Evolutionary conservation across 2,329 filamentous ascomycete genomes (phyloP), one percentile per base, ranked within the genome.

Genomic region (Alternaria tenuissima): DNA sequence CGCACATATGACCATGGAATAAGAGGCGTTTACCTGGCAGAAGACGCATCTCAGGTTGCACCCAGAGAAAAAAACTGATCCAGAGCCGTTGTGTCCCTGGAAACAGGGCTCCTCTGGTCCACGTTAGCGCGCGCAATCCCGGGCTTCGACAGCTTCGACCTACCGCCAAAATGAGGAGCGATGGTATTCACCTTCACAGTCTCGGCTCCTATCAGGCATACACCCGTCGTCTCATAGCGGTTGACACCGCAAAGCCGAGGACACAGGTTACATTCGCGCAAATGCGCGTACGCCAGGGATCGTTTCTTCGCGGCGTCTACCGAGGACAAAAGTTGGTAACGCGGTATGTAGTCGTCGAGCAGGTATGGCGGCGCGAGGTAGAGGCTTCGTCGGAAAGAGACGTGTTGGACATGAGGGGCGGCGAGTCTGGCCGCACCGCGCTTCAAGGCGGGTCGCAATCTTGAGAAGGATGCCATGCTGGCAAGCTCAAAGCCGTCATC

Each of bases 181-280:
- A 96, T 92, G 7, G 91, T 91, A 74, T 92, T 93, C 67, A 95
- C 91, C 71, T 92, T 93, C 57, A 88, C 91, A 47, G 85, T 89
- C 60, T 89, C 85, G 1, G 85, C 84, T 14, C 91, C 91, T 67
- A 95, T 90, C 60, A 95, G 82, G 74, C 92, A 96, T 72, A 91
- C 85, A 14, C 92, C 92, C 1, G 90, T 92, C 66, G 85, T 89
- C 78, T 94, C 87, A 70, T 88, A 93, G n/a, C 92, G 87, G 76
- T 96, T 93, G 34, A 94, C 90, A 54, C 89, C 88, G 76, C 92
- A 95, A 46, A 87, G 81, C 12, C 91, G 85, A 2, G 92, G 92
- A 69, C 92, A 96, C 7, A 96, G 83, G 70, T 95, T 96, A 80
- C 91, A 96, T 57, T 93, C 88, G 12, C 85, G 82, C 28, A 96